These are phyloP conservation scores for Hylodesmum podocarpum DNA, from an alignment of 306 rosid genomes.

Conservation along the genomic window DNA sequence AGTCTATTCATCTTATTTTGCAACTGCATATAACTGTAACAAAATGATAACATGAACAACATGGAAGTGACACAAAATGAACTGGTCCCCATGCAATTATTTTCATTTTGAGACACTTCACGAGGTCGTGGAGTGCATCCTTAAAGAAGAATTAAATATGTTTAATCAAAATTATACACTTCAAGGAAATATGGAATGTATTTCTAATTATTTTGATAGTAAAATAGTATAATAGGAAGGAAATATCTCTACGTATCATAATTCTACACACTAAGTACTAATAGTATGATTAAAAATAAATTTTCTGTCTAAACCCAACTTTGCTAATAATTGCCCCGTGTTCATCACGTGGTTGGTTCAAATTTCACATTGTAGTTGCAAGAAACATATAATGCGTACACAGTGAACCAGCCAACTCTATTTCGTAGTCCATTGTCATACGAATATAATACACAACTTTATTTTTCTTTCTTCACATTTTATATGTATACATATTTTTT, in stretches of 20 bases:
- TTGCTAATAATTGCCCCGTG: constrained; percentile 9
- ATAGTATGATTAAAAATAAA: too few species aligned
- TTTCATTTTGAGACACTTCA: constrained; percentile 31
- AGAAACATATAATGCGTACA: too few species aligned
- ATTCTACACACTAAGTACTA: too few species aligned
- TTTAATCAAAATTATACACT: not conserved
- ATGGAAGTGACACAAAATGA: constrained; percentile 6
- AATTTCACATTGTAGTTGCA: constrained; percentile 4
- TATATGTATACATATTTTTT: too few species aligned
- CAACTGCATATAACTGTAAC: constrained; percentile 15
- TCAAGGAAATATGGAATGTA: too few species aligned
- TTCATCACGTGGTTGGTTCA: constrained; percentile 28
- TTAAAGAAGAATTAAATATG: not conserved
- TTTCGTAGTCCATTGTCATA: too few species aligned
- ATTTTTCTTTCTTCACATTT: too few species aligned
- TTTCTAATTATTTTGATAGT: too few species aligned
- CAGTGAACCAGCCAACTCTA: too few species aligned
- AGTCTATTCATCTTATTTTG: not conserved
- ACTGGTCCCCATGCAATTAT: constrained; percentile 28
- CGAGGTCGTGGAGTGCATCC: not conserved
- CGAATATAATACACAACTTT: too few species aligned
- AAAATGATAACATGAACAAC: not conserved
- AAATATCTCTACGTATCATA: too few species aligned
- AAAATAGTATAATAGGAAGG: too few species aligned
- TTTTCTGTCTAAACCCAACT: not conserved